phyloP scores from a whole-genome alignment of 2,329 filamentous ascomycete species.

The Daldinia eschscholtzii region DNA sequence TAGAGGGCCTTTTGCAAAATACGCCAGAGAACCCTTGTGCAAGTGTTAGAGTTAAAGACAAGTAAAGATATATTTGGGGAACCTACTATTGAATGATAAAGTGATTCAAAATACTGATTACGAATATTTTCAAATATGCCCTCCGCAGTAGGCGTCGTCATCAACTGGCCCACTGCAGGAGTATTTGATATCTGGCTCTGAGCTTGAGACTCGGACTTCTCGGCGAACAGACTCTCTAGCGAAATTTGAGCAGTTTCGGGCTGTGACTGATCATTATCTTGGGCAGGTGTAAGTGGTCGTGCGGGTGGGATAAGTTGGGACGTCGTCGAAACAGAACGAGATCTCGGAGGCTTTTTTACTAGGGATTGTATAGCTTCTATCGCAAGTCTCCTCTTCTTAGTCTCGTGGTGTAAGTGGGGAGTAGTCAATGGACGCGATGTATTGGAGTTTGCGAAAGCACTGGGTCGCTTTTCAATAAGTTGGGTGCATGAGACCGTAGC shows the following conservation, averaged over 20 bases:
- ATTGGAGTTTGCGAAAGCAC: slow-evolving; percentile 44
- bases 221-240: slow-evolving; percentile 14
- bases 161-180: slow-evolving; percentile 41
- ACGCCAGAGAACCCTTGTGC: slow-evolving; percentile 78
- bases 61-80: slow-evolving; percentile 38
- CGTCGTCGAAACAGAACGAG: slow-evolving; percentile 57
- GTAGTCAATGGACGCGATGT: slow-evolving; percentile 55
- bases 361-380: slow-evolving; percentile 74
- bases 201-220: slow-evolving; percentile 6
- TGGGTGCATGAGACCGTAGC: slow-evolving; percentile 62
- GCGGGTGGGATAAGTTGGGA: slow-evolving; percentile 33
- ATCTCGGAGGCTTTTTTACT: slow-evolving; percentile 65
- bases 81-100: slow-evolving; percentile 73
- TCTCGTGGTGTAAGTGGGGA: slow-evolving; percentile 61
- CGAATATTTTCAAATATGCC: slow-evolving; percentile 70
- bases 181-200: slow-evolving; percentile 28
- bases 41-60: slow-evolving; percentile 55
- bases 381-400: slow-evolving; percentile 68
- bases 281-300: slow-evolving; percentile 32
- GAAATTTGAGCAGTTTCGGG: slow-evolving; percentile 4
- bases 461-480: slow-evolving; percentile 51
- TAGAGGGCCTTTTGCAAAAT: slow-evolving; percentile 85
- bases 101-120: slow-evolving; percentile 68
- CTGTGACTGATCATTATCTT: slow-evolving; percentile 33
- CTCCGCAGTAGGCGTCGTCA: slow-evolving; percentile 59